Evolutionary conservation across 441 rosid genomes (phyloP), one percentile per base, ranked within the genome.

Genomic region (Arabidopsis hybrid): DNA sequence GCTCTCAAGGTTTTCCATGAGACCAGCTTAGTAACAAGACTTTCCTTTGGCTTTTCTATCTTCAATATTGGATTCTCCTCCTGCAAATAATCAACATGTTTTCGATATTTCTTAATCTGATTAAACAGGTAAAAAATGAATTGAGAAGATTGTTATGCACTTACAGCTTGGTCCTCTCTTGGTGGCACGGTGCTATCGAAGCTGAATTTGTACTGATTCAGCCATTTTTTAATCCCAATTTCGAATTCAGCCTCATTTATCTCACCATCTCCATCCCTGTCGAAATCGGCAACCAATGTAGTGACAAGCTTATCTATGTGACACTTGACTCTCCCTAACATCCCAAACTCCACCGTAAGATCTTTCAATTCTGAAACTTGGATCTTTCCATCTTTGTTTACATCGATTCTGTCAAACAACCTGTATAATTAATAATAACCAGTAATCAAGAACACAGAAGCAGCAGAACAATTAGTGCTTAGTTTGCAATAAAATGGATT

Each of bases 1-100:
- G 86, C 84, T 71, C 62, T 70, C 11, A 71, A 17, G 43, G 69
- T 51, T 66, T 31, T 71, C 36, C 11, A 55, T 7, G 77, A 50
- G 0, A 66, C 11, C 51, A 71, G 52, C 69, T 71, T 77, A 35
- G 32, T 57, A 8, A 58, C 4, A 36, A 65, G 68, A 43, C 59
- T 51, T 71, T 71, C 64, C 17, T 77, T 77, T 71, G 42, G 58
- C 8, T 16, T 8, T 60, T 65, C 73, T 34, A 70, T 40, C 72
- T 51, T 77, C 42, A 77, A 39, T n/a, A 77, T 69, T n/a, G 50
- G 6, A 40, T 60, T 60, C 3, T 52, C 45, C 43, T 53, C 67
- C 73, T 64, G 29, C 2, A 17, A 32, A 17, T 5, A 17, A 7
- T 8, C 6, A 13, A 75, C 29, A 5, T 55, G 79, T 63, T 77